Percentiles rank a stretch among this genome's conserved stretches.
phyloP scores from a whole-genome alignment of 1,139 yeast genomes.

The Taphrina wiesneri region DNA sequence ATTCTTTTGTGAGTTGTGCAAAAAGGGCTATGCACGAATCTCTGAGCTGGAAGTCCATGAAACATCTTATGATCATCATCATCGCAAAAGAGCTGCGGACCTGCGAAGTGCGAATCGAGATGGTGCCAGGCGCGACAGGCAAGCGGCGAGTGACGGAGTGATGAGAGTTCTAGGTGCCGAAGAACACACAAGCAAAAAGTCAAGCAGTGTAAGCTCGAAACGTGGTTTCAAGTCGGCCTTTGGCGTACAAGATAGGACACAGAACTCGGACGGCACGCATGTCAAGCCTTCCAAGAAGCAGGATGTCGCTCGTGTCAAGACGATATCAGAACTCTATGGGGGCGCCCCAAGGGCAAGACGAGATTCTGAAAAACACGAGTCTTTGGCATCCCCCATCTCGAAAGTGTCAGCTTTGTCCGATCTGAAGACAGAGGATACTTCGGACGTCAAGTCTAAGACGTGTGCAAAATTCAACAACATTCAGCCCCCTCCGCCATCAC shows the following conservation, averaged over 20 bases:
- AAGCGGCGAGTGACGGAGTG: constrained; percentile 1
- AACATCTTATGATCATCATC: constrained; percentile 24
- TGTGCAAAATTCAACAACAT: neutral
- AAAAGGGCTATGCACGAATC: constrained; percentile 23
- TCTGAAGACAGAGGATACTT: neutral
- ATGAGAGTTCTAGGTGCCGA: constrained; percentile 4
- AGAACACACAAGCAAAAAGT: neutral
- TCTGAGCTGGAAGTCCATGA: constrained; percentile 26
- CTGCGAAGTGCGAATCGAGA: constrained; percentile 15
- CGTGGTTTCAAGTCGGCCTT: constrained; percentile 30
- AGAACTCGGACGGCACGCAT: neutral
- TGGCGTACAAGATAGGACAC: neutral
- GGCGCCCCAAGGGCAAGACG: neutral
- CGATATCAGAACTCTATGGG: constrained; percentile 9
- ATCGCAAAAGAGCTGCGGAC: constrained; percentile 16
- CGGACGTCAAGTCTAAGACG: neutral
- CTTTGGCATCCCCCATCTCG: neutral
- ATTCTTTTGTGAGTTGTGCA: constrained; percentile 28
- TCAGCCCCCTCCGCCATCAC: neutral
- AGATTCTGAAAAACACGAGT: neutral
- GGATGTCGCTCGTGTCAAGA: neutral
- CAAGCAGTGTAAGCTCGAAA: neutral
- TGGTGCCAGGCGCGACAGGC: neutral
- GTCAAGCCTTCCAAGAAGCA: neutral
- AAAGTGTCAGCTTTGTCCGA: neutral